Evolutionary conservation across 2,329 filamentous ascomycete genomes (phyloP).

Genomic region (Dothiorella sarmentorum): DNA sequence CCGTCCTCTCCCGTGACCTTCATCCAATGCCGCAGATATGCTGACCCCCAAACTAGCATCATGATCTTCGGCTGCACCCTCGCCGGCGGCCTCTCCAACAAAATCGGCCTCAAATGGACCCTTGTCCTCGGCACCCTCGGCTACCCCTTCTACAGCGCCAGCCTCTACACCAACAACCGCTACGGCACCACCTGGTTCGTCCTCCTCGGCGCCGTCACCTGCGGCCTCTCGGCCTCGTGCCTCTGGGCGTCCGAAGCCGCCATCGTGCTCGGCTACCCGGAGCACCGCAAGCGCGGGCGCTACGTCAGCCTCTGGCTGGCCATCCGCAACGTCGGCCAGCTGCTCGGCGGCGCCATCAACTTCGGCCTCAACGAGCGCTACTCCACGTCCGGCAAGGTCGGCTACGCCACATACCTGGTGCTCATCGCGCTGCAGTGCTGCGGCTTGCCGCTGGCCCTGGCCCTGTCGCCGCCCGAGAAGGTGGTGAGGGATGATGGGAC

Average conservation of each 20-base stretch:
- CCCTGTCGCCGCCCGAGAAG: slow-evolving; percentile 46
- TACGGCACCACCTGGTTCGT: slow-evolving; percentile 36
- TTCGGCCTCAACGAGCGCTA: slow-evolving; percentile 48
- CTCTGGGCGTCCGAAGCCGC: slow-evolving; percentile 43
- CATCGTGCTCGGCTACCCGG: slow-evolving; percentile 45
- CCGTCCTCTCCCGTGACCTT: no score
- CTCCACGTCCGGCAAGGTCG: slow-evolving; percentile 44
- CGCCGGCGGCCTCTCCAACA: slow-evolving; percentile 60
- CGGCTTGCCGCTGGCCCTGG: slow-evolving; percentile 45
- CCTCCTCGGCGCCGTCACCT: slow-evolving; percentile 32
- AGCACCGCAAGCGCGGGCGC: slow-evolving; percentile 43
- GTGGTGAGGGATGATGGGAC: slow-evolving; percentile 42
- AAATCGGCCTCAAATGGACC: slow-evolving; percentile 67
- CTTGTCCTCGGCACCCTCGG: slow-evolving; percentile 41
- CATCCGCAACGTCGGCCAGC: slow-evolving; percentile 51
- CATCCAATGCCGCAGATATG: no score
- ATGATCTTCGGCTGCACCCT: slow-evolving; percentile 71
- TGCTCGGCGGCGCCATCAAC: slow-evolving; percentile 52
- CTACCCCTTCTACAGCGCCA: slow-evolving; percentile 32
- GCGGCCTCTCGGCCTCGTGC: slow-evolving; percentile 34
- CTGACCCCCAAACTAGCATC: slow-evolving; percentile 46
- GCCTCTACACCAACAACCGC: slow-evolving; percentile 29
- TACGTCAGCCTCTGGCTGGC: slow-evolving; percentile 47
- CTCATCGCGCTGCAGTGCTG: slow-evolving; percentile 47
- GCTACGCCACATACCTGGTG: slow-evolving; percentile 39